phyloP scores from a whole-genome alignment of 305 asterid genomes.

The Ilex paraguariensis region DNA sequence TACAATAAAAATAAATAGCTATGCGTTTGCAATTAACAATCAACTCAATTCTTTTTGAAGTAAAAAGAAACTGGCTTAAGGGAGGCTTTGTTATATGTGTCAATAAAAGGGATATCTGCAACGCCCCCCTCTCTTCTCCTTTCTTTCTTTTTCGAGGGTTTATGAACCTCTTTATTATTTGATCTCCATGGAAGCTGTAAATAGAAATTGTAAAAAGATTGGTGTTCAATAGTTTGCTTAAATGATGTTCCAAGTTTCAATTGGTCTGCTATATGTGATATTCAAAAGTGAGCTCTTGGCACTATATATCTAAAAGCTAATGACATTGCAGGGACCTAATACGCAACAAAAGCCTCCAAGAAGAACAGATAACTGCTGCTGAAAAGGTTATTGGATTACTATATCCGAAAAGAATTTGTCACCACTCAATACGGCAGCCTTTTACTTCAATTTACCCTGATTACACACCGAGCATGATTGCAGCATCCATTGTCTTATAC shows the following conservation, averaged over 20 bases:
- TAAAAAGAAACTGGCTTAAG: not conserved
- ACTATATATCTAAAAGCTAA: not conserved
- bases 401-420: conserved; percentile 15
- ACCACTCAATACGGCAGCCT: conserved; percentile 17
- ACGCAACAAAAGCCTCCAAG: conserved; percentile 44
- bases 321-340: conserved; percentile 50
- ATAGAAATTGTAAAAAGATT: no score
- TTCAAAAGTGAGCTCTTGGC: not conserved
- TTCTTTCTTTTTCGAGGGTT: no score
- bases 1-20: not conserved
- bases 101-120: no score
- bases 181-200: not conserved
- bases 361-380: conserved; percentile 61
- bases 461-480: conserved; percentile 61
- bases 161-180: not conserved
- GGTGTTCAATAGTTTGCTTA: not conserved
- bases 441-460: conserved; percentile 8
- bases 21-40: not conserved
- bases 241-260: not conserved
- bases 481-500: conserved; percentile 20
- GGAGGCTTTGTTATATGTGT: not conserved
- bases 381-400: conserved; percentile 48
- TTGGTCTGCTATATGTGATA: not conserved
- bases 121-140: no score
- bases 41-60: not conserved